phyloP scores from a whole-genome alignment of 2,329 filamentous ascomycete genomes.

The Domatiomyces catenatus region DNA sequence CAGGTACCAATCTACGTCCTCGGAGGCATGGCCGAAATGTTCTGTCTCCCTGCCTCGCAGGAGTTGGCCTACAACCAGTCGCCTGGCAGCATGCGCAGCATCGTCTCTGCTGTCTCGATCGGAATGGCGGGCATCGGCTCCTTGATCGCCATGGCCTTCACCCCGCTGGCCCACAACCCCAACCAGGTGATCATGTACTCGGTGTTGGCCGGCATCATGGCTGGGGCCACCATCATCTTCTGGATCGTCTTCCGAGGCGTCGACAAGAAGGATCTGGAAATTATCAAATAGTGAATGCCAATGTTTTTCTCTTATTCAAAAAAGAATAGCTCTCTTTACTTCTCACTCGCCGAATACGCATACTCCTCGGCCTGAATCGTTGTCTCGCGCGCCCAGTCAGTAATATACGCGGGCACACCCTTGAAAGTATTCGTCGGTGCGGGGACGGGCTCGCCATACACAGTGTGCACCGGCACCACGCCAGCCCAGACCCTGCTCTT shows the following conservation, averaged over 20 bases:
- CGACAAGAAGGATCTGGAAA: neutral
- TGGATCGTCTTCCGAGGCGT: neutral
- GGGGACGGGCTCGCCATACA: neutral
- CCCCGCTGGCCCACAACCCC: neutral
- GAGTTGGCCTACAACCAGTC: conserved; percentile 64
- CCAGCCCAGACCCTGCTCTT: neutral
- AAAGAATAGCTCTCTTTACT: neutral
- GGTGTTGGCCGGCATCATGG: neutral
- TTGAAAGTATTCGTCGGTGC: neutral
- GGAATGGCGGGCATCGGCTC: neutral
- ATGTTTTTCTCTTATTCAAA: too few species aligned
- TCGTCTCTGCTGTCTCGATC: conserved; percentile 1
- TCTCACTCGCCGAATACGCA: neutral
- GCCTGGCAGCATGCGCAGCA: conserved; percentile 42
- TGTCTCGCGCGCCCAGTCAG: neutral
- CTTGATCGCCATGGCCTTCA: neutral
- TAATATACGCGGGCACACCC: neutral
- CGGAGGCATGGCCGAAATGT: conserved; percentile 42
- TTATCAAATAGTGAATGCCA: neutral
- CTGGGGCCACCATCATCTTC: neutral
- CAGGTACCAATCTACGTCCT: conserved; percentile 37
- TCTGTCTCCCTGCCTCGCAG: conserved; percentile 50
- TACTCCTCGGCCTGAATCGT: neutral
- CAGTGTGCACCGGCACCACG: neutral
- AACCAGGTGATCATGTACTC: neutral